Conservation (phyloP, 2,329 filamentous ascomycete species). For the Alternaria triticina region DNA sequence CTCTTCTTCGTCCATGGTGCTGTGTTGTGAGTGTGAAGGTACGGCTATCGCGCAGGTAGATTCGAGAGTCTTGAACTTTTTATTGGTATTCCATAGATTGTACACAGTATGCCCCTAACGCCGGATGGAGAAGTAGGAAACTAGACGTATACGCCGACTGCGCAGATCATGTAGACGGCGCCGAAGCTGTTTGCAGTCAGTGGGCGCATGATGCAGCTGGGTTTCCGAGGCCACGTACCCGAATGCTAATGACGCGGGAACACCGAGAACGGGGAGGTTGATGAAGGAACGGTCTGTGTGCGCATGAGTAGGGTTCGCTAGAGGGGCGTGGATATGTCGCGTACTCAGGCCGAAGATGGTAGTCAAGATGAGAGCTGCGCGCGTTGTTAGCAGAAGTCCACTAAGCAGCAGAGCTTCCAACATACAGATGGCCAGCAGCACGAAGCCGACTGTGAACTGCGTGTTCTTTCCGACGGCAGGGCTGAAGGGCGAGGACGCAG, state of each 20-base stretch:
- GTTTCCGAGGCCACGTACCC: slow-evolving; percentile 67
- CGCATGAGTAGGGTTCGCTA: slow-evolving; percentile 62
- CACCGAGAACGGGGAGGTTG: slow-evolving; percentile 77
- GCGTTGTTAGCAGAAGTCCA: slow-evolving; percentile 33
- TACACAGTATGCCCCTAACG: slow-evolving; percentile 38
- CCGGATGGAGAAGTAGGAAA: slow-evolving; percentile 33
- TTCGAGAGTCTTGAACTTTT: slow-evolving; percentile 33
- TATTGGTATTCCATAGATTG: slow-evolving; percentile 51
- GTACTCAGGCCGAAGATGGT: slow-evolving; percentile 87
- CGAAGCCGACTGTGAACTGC: slow-evolving; percentile 83
- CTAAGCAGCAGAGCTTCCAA: slow-evolving; percentile 15
- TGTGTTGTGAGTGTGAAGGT: slow-evolving; percentile 3
- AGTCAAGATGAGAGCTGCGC: slow-evolving; percentile 68
- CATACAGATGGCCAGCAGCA: slow-evolving; percentile 71
- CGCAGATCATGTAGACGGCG: slow-evolving; percentile 98
- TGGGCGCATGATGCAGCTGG: neutral
- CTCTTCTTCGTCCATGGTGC: slow-evolving; percentile 40
- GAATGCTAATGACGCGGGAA: slow-evolving; percentile 87
- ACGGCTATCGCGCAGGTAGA: slow-evolving; percentile 7
- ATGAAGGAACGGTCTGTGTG: slow-evolving; percentile 76
- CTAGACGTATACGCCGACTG: slow-evolving; percentile 97
- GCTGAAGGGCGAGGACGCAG: slow-evolving; percentile 82
- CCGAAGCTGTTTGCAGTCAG: slow-evolving; percentile 70
- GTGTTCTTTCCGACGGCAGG: slow-evolving; percentile 79
- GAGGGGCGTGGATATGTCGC: slow-evolving; percentile 21